Conservation (phyloP, 139 green algal species). For the Coelastrella sp. region DNA sequence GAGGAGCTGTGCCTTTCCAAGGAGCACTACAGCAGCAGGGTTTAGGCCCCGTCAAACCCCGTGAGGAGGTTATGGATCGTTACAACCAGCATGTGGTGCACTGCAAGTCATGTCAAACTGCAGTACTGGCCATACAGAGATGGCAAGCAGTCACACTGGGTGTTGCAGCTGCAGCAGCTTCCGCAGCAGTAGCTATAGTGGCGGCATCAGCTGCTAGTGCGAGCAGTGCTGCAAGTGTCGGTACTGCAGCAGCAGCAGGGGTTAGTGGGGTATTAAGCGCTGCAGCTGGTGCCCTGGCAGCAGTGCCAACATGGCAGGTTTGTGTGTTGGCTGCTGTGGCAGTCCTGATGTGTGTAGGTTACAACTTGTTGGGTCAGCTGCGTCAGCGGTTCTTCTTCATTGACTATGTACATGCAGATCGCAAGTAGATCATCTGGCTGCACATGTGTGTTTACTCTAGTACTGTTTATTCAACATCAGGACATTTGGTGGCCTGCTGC, state of each 20-base stretch:
- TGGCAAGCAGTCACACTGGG: conserved; percentile 18
- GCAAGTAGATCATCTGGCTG: neutral
- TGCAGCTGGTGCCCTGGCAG: conserved; percentile 5
- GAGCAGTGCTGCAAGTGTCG: neutral
- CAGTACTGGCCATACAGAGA: conserved; percentile 6
- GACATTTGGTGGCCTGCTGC: too few relatives aligned
- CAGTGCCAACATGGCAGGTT: neutral
- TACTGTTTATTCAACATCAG: too few relatives aligned
- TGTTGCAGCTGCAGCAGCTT: conserved; percentile 11
- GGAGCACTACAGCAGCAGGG: neutral
- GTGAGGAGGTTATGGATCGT: conserved; percentile 43
- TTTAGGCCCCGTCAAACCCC: conserved; percentile 21
- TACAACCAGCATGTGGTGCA: conserved; percentile 14
- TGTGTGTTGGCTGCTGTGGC: neutral
- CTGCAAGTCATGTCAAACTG: conserved; percentile 35
- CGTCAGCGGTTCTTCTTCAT: conserved; percentile 32
- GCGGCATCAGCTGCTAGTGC: neutral
- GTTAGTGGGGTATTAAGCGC: neutral
- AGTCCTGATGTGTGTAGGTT: neutral
- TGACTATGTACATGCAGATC: conserved; percentile 44
- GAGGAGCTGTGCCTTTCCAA: conserved; percentile 23
- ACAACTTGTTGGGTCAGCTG: conserved; percentile 5
- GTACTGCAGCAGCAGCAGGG: neutral
- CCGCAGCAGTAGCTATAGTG: neutral
- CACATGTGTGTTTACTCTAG: neutral